phyloP scores from a whole-genome alignment of 2,329 filamentous ascomycete species.

The Pseudogymnoascus sp. region DNA sequence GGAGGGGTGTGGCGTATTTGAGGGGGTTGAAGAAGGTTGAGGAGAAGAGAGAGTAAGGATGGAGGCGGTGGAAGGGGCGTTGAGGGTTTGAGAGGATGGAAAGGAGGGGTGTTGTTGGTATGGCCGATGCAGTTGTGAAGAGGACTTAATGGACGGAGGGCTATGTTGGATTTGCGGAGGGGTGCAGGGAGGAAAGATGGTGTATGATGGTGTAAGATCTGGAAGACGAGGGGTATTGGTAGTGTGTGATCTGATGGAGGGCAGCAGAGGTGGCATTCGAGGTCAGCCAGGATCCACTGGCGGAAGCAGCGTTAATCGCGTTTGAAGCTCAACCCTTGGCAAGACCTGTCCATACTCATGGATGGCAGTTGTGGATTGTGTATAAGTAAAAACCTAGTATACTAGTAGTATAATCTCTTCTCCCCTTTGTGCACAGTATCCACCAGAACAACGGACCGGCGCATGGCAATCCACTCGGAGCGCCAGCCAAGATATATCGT shows the following conservation, averaged over 20 bases:
- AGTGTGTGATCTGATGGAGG: background rate
- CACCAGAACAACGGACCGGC: background rate
- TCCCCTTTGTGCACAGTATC: background rate
- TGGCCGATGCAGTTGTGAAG: background rate
- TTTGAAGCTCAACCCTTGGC: background rate
- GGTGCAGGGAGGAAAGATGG: background rate
- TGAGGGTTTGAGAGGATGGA: background rate
- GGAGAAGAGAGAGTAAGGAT: background rate
- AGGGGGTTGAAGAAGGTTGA: constrained; percentile 4
- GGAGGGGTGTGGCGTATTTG: constrained; percentile 7
- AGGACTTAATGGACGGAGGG: background rate
- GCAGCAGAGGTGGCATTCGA: background rate
- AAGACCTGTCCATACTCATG: background rate
- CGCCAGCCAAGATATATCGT: background rate
- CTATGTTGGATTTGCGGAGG: background rate
- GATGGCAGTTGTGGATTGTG: background rate
- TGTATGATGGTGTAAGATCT: background rate
- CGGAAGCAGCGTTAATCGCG: background rate
- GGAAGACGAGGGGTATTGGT: background rate
- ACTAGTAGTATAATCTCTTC: background rate
- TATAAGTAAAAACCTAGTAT: background rate
- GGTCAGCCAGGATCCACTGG: background rate
- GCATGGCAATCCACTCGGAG: background rate
- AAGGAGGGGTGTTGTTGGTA: background rate
- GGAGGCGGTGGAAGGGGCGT: background rate